phyloP scores from a whole-genome alignment of 2,329 filamentous ascomycete genomes.

The Ceratocystis variospora region DNA sequence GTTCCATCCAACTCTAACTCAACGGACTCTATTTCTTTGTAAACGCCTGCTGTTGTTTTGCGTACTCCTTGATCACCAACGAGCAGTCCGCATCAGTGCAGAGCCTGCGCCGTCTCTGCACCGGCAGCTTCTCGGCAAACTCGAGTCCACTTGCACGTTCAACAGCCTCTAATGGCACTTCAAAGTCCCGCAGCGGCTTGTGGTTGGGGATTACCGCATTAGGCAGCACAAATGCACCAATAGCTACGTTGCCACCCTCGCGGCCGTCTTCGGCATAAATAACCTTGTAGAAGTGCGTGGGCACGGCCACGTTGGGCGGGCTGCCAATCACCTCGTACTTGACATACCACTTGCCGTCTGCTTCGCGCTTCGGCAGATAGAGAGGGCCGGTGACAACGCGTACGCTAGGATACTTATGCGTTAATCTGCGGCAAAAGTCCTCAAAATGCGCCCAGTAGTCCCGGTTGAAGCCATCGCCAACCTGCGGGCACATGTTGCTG shows the following conservation, averaged over 20 bases:
- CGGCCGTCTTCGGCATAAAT: conserved; percentile 83
- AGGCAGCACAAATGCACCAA: conserved; percentile 89
- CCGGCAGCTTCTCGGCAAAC: conserved; percentile 69
- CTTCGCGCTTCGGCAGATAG: conserved; percentile 75
- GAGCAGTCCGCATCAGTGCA: conserved; percentile 80
- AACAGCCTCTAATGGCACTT: conserved; percentile 84
- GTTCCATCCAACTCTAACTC: not conserved
- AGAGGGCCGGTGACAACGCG: conserved; percentile 86
- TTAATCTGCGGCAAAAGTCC: conserved; percentile 83
- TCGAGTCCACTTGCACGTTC: conserved; percentile 86
- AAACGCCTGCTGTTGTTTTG: conserved; percentile 46
- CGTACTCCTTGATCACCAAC: conserved; percentile 68
- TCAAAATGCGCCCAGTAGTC: conserved; percentile 99
- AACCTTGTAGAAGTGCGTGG: conserved; percentile 98
- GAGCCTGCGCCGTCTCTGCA: conserved; percentile 58
- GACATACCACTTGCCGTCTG: conserved; percentile 89
- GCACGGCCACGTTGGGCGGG: conserved; percentile 87
- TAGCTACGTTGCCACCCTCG: conserved; percentile 57
- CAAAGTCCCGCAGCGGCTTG: conserved; percentile 80
- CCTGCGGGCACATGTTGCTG: conserved; percentile 95
- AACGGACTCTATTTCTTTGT: conserved; percentile 26
- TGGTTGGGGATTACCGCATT: conserved; percentile 79
- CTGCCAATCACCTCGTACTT: conserved; percentile 90
- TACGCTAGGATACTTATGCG: conserved; percentile 67
- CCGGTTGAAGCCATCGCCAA: conserved; percentile 94